A percentile compares a stretch with the other conserved stretches of the same genome.
phyloP scores from a whole-genome alignment of 1,284 basidiomycete species.

The Malassezia cuniculi region DNA sequence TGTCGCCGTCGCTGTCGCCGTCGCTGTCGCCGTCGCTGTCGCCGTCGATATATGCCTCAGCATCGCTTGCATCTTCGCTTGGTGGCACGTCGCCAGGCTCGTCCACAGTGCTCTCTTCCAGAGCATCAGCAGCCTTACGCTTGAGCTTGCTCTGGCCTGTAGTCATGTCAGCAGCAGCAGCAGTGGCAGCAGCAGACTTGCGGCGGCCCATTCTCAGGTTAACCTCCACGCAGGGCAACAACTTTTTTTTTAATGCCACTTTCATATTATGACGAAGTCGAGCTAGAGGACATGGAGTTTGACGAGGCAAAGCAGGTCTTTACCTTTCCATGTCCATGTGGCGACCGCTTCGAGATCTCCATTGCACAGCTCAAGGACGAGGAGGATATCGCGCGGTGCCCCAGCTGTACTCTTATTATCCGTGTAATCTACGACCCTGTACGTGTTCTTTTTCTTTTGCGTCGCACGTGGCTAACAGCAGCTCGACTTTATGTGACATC shows the following conservation, averaged over 20 bases:
- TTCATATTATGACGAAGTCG: constrained; percentile 41
- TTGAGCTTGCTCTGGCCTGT: no score
- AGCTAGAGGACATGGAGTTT: constrained; percentile 44
- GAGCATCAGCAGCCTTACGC: no score
- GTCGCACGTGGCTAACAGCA: neutral
- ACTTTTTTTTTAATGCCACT: constrained; percentile 8
- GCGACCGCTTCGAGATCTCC: constrained; percentile 94
- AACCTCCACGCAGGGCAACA: constrained; percentile 1
- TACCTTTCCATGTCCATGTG: constrained; percentile 98
- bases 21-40: neutral
- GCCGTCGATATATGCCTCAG: neutral
- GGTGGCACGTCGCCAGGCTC: neutral
- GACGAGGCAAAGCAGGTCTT: constrained; percentile 40
- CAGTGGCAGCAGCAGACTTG: no score
- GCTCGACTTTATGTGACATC: neutral
- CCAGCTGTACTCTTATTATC: constrained; percentile 85
- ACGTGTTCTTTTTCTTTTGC: neutral
- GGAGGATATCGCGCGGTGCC: constrained; percentile 93
- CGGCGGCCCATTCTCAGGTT: neutral
- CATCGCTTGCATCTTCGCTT: neutral
- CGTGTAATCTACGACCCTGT: constrained; percentile 91
- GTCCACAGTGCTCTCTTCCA: no score
- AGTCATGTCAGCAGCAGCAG: no score
- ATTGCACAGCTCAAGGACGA: constrained; percentile 66
- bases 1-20: neutral